Evolutionary conservation across 2,329 filamentous ascomycete genomes (phyloP).

Genomic region (Aureobasidium leucospermi): DNA sequence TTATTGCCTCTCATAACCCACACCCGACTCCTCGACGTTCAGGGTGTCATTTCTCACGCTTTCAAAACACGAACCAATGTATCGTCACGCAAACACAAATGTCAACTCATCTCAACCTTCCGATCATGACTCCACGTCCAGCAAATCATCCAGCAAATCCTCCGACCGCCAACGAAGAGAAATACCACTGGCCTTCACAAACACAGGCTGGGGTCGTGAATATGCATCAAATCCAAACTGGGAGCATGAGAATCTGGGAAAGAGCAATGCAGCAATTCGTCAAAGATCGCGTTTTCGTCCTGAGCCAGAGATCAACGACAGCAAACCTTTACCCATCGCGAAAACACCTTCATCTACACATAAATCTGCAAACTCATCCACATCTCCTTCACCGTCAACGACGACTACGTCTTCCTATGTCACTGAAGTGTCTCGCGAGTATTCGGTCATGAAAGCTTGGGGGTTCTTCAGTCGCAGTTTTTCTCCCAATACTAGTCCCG

Average conservation of each 20-base stretch:
- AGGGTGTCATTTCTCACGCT: background rate
- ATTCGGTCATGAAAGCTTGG: background rate
- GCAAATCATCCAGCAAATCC: background rate
- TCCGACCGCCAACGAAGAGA: background rate
- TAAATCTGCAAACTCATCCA: too few relatives aligned
- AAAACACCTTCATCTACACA: background rate
- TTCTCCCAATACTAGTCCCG: background rate
- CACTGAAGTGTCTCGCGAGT: background rate
- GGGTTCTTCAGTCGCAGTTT: background rate
- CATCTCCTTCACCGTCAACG: too few relatives aligned
- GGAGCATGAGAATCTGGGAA: background rate
- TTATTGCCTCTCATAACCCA: background rate
- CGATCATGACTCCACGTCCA: background rate
- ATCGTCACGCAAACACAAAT: conserved; percentile 1
- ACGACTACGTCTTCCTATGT: too few relatives aligned
- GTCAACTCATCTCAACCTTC: background rate
- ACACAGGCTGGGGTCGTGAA: background rate
- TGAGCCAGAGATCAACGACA: background rate
- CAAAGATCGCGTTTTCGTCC: background rate
- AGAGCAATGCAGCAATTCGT: background rate
- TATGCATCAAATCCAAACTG: conserved; percentile 1
- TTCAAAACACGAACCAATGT: background rate
- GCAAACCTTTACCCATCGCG: background rate
- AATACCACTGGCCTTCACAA: conserved; percentile 7
- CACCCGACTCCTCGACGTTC: background rate